phyloP scores from a whole-genome alignment of 441 rosid genomes.

The Raphanus hybrid region DNA sequence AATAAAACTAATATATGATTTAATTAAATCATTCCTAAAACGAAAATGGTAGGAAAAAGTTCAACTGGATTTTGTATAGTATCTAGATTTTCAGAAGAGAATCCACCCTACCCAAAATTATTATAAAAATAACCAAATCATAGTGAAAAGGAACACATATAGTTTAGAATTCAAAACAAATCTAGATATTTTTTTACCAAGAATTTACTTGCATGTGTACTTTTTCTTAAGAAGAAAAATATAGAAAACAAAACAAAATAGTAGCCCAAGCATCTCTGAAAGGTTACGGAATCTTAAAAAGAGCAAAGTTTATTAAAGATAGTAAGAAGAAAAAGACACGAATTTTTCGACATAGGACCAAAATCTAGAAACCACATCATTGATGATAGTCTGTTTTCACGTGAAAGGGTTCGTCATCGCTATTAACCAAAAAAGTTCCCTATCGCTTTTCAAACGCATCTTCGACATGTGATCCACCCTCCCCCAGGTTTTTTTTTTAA shows the following conservation, averaged over 20 bases:
- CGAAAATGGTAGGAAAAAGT: background rate
- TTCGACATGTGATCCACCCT: background rate
- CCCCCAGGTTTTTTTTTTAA: too few species aligned
- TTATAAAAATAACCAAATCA: background rate
- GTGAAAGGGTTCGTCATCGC: conserved; percentile 34
- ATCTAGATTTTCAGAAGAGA: conserved; percentile 17
- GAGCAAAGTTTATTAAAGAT: conserved; percentile 11
- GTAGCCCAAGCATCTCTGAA: conserved; percentile 32
- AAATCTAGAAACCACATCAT: conserved; percentile 13
- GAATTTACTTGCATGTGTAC: background rate
- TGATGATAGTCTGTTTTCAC: conserved; percentile 34
- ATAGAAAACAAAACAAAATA: background rate
- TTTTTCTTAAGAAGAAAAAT: background rate
- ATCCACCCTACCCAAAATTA: conserved; percentile 26
- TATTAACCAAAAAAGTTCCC: background rate
- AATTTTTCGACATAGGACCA: conserved; percentile 11
- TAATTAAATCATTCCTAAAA: background rate
- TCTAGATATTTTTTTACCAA: background rate
- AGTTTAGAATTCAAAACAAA: background rate
- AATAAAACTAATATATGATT: background rate
- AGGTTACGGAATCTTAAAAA: conserved; percentile 34
- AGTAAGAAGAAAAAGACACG: conserved; percentile 27
- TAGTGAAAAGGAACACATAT: background rate
- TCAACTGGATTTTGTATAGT: background rate
- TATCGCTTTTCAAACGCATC: conserved; percentile 20